phyloP scores from a whole-genome alignment of 1,139 yeast species.

The Debaryomycetaceae sp. region DNA sequence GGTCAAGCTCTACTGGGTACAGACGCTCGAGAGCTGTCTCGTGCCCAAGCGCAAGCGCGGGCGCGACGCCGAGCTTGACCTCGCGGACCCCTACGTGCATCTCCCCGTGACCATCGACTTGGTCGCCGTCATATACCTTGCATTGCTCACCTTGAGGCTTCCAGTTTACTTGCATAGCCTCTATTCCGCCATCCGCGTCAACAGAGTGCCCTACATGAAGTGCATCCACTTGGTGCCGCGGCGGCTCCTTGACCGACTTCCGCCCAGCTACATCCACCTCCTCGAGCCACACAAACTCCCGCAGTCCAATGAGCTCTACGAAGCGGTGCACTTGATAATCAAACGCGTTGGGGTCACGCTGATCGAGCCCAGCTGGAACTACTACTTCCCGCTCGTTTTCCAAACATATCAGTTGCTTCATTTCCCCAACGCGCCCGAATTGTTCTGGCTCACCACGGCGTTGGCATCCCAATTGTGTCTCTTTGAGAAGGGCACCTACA shows the following conservation, averaged over 20 bases:
- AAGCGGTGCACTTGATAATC: slow-evolving; percentile 13
- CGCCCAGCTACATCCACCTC: slow-evolving; percentile 18
- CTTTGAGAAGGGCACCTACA: no score
- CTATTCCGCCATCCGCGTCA: slow-evolving; percentile 23
- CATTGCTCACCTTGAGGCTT: slow-evolving; percentile 28
- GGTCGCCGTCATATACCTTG: slow-evolving; percentile 34
- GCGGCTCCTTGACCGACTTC: slow-evolving; percentile 19
- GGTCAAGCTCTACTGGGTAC: slow-evolving; percentile 51
- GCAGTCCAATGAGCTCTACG: slow-evolving; percentile 22
- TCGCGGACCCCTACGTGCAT: slow-evolving; percentile 13
- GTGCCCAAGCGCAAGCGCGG: slow-evolving; percentile 8
- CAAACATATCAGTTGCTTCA: slow-evolving; percentile 22
- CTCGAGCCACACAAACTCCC: slow-evolving; percentile 32
- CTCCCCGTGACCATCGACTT: slow-evolving; percentile 25
- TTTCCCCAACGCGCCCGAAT: slow-evolving; percentile 29
- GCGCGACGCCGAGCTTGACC: slow-evolving; percentile 9
- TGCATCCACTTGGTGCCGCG: slow-evolving; percentile 28
- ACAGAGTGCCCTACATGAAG: slow-evolving; percentile 36
- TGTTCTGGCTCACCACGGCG: slow-evolving; percentile 19
- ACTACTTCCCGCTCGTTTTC: slow-evolving; percentile 34
- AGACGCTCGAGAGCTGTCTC: slow-evolving; percentile 21
- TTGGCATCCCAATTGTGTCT: slow-evolving; percentile 11
- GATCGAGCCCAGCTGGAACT: slow-evolving; percentile 16
- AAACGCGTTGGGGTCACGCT: slow-evolving; percentile 10
- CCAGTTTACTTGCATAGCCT: slow-evolving; percentile 38